These are phyloP conservation scores for Debaryomyces coudertii DNA, from an alignment of 1,139 yeast species.

Conservation along the genomic window DNA sequence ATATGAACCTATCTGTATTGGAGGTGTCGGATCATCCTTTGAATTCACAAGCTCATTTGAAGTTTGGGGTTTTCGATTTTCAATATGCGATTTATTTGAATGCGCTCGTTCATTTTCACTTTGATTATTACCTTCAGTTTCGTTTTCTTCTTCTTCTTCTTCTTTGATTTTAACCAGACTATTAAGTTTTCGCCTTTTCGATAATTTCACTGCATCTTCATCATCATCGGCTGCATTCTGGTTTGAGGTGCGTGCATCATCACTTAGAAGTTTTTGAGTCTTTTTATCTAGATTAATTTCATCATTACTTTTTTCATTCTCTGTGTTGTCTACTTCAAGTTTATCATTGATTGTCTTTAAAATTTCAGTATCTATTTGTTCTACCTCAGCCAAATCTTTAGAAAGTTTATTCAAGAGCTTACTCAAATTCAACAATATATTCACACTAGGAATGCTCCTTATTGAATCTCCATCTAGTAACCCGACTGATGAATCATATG, in stretches of 20 bases:
- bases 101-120: slow-evolving; percentile 20
- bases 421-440: slow-evolving; percentile 48
- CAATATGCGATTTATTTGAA: slow-evolving; percentile 9
- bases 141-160: slow-evolving; percentile 17
- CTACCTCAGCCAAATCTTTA: slow-evolving; percentile 51
- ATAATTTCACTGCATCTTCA: slow-evolving; percentile 17
- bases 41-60: slow-evolving; percentile 20
- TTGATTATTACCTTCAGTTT: slow-evolving; percentile 17
- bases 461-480: slow-evolving; percentile 61
- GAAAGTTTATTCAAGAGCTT: slow-evolving; percentile 52
- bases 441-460: slow-evolving; percentile 48
- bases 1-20: slow-evolving; percentile 49
- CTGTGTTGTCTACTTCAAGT: slow-evolving; percentile 12
- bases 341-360: slow-evolving; percentile 27
- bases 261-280: slow-evolving; percentile 17
- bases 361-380: slow-evolving; percentile 45
- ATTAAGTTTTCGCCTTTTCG: slow-evolving; percentile 18
- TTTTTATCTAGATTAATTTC: slow-evolving; percentile 3
- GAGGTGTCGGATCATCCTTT: slow-evolving; percentile 43
- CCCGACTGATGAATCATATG: slow-evolving; percentile 63
- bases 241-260: not conserved
- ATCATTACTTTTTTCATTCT: slow-evolving; percentile 13
- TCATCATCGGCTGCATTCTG: slow-evolving; percentile 15
- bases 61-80: not conserved
- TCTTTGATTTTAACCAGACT: slow-evolving; percentile 13